phyloP scores from a whole-genome alignment of 1,284 basidiomycete genomes.

The Puccinia coronata region DNA sequence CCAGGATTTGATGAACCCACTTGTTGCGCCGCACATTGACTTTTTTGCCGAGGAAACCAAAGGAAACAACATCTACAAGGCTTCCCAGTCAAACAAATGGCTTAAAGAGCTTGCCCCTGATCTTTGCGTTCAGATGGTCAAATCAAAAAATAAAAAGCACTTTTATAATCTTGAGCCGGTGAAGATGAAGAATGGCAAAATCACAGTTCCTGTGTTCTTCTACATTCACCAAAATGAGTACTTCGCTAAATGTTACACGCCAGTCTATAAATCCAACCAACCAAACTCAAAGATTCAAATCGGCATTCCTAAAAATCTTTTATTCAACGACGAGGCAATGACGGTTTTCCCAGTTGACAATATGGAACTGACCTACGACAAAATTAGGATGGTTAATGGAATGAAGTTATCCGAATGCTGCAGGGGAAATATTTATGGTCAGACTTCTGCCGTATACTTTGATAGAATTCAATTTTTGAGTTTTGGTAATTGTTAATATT shows the following conservation, averaged over 20 bases:
- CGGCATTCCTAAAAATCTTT: not conserved
- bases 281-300: not conserved
- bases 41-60: not conserved
- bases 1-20: conserved; percentile 21
- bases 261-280: not conserved
- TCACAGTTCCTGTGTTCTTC: conserved; percentile 6
- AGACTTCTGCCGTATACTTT: not conserved
- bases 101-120: not conserved
- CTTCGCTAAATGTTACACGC: not conserved
- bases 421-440: not conserved
- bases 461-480: no score
- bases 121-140: conserved; percentile 23
- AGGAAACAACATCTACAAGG: not conserved
- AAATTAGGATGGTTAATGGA: not conserved
- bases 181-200: not conserved
- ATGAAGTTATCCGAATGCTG: not conserved
- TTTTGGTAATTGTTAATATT: no score
- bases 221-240: not conserved
- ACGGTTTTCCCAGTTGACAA: not conserved
- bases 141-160: not conserved
- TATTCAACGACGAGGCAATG: not conserved
- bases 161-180: conserved; percentile 11
- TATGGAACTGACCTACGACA: not conserved
- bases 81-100: not conserved
- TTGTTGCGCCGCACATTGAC: not conserved